phyloP scores from a whole-genome alignment of 1,284 basidiomycete genomes.

The Ceratobasidium sp. region DNA sequence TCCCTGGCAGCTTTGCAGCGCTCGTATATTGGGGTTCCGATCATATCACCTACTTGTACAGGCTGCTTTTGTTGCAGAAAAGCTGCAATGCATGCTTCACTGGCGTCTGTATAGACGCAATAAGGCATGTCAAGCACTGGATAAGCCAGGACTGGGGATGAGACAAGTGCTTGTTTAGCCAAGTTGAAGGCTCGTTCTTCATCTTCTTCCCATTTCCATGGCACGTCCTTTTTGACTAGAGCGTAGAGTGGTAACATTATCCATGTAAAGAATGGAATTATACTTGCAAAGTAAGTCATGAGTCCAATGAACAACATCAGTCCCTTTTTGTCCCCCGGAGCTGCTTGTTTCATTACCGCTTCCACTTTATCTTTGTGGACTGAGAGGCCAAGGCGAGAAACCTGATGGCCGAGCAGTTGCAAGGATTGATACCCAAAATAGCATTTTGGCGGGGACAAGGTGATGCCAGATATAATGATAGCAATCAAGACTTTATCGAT shows the following conservation, averaged over 20 bases:
- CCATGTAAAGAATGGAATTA: slow-evolving; percentile 56
- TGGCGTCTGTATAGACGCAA: slow-evolving; percentile 60
- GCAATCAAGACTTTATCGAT: slow-evolving; percentile 56
- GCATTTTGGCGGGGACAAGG: slow-evolving; percentile 58
- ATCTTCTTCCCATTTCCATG: slow-evolving; percentile 40
- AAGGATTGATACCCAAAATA: slow-evolving; percentile 57
- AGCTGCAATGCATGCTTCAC: slow-evolving; percentile 56
- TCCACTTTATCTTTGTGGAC: slow-evolving; percentile 57
- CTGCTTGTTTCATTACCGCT: slow-evolving; percentile 52
- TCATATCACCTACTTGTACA: slow-evolving; percentile 57
- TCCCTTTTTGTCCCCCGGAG: slow-evolving; percentile 53
- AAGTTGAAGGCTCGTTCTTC: slow-evolving; percentile 38
- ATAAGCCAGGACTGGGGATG: slow-evolving; percentile 52
- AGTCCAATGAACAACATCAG: slow-evolving; percentile 57
- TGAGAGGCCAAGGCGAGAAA: slow-evolving; percentile 55
- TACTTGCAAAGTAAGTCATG: slow-evolving; percentile 55
- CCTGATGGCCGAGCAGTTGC: slow-evolving; percentile 58
- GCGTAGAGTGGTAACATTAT: slow-evolving; percentile 50
- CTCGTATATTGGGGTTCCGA: slow-evolving; percentile 57
- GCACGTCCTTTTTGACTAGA: slow-evolving; percentile 38
- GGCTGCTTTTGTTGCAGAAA: slow-evolving; percentile 60
- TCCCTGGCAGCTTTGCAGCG: slow-evolving; percentile 49
- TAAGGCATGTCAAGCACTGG: slow-evolving; percentile 56
- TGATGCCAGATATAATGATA: slow-evolving; percentile 55
- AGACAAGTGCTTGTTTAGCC: slow-evolving; percentile 38